phyloP scores from a whole-genome alignment of 805 yeast genomes.

The Naumovozyma baii region DNA sequence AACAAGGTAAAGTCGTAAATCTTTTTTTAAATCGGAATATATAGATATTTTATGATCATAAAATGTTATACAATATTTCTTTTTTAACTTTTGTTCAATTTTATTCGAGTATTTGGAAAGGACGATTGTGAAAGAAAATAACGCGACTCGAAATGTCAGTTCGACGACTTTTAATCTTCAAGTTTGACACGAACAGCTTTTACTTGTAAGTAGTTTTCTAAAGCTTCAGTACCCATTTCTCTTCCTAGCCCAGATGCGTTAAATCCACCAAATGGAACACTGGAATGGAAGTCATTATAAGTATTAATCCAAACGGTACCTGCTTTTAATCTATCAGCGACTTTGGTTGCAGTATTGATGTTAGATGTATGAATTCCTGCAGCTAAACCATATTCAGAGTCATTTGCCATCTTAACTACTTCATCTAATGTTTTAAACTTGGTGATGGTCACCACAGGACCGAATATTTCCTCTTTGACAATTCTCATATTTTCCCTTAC shows the following conservation, averaged over 20 bases:
- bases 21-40: too few relatives aligned
- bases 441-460: slow-evolving; percentile 73
- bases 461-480: slow-evolving; percentile 85
- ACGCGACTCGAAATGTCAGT: too few relatives aligned
- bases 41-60: too few relatives aligned
- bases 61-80: too few relatives aligned
- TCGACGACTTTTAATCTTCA: background rate
- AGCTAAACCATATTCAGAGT: slow-evolving; percentile 74
- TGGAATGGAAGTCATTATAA: slow-evolving; percentile 74
- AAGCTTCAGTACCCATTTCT: slow-evolving; percentile 82
- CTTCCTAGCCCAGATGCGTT: slow-evolving; percentile 84
- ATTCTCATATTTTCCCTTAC: slow-evolving; percentile 65
- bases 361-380: slow-evolving; percentile 77
- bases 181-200: slow-evolving; percentile 51
- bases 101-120: too few relatives aligned
- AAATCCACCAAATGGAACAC: slow-evolving; percentile 88
- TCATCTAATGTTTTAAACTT: slow-evolving; percentile 68
- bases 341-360: slow-evolving; percentile 54
- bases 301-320: slow-evolving; percentile 83
- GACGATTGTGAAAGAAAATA: too few relatives aligned
- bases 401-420: slow-evolving; percentile 64
- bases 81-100: too few relatives aligned
- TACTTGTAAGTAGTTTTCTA: slow-evolving; percentile 70
- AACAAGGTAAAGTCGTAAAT: too few relatives aligned
- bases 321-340: slow-evolving; percentile 57